A percentile compares a stretch with the other conserved stretches of the same genome.
These are phyloP conservation scores for Terfezia claveryi DNA, from an alignment of 495 filamentous ascomycete genomes.

Conservation along the genomic window DNA sequence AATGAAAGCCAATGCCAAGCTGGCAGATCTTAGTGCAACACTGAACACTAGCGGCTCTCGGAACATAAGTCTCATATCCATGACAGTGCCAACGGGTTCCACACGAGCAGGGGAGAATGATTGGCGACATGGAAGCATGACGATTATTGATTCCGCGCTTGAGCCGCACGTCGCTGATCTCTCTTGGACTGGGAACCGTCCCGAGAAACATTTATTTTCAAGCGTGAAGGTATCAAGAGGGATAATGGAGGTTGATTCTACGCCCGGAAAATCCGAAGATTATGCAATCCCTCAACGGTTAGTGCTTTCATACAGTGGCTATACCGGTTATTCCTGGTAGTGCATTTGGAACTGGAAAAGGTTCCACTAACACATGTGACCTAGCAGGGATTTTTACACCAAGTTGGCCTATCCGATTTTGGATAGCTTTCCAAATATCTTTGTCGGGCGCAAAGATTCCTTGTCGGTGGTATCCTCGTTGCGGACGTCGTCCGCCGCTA, in stretches of 20 bases:
- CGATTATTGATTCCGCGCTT: too few species aligned
- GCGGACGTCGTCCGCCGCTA: slow-evolving; percentile 51
- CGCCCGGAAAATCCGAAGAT: too few species aligned
- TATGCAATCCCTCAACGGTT: too few species aligned
- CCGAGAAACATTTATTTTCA: slow-evolving; percentile 37
- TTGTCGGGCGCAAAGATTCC: slow-evolving; percentile 20
- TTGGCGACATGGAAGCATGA: too few species aligned
- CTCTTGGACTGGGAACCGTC: slow-evolving; percentile 5
- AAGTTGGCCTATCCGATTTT: slow-evolving; percentile 50
- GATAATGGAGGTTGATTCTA: not conserved
- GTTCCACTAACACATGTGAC: too few species aligned
- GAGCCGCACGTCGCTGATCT: too few species aligned
- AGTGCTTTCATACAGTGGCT: too few species aligned
- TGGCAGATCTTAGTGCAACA: not conserved
- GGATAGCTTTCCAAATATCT: slow-evolving; percentile 60
- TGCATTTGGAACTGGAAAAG: too few species aligned
- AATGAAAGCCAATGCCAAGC: slow-evolving; percentile 3
- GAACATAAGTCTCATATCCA: not conserved
- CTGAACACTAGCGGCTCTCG: not conserved
- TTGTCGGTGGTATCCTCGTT: slow-evolving; percentile 40
- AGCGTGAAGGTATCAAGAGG: slow-evolving; percentile 29
- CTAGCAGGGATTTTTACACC: slow-evolving; percentile 19
- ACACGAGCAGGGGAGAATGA: too few species aligned
- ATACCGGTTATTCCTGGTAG: too few species aligned
- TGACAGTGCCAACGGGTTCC: too few species aligned